Conservation (phyloP, 2,329 filamentous ascomycete species). For the Epichloe festucae region DNA sequence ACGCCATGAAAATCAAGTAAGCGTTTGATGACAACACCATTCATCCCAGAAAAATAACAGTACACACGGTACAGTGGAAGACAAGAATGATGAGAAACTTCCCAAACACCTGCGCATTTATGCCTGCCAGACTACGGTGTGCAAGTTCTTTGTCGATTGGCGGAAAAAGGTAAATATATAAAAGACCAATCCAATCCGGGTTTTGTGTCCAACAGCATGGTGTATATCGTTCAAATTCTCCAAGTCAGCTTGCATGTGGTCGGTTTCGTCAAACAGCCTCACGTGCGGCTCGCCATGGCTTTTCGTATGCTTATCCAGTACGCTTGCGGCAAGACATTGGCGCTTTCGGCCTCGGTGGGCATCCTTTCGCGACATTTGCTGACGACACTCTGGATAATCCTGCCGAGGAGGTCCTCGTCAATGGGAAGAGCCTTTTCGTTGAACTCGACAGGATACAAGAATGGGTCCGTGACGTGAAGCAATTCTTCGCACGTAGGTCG, state of each 20-base stretch:
- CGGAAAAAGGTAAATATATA: neutral
- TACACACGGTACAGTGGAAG: constrained; percentile 12
- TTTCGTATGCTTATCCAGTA: constrained; percentile 49
- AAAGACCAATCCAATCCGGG: neutral
- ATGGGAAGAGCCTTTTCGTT: constrained; percentile 43
- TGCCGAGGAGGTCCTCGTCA: constrained; percentile 46
- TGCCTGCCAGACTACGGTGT: neutral
- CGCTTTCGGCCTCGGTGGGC: constrained; percentile 44
- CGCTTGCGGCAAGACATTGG: constrained; percentile 44
- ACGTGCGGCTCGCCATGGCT: constrained; percentile 25
- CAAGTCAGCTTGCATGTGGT: neutral
- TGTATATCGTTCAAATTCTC: neutral
- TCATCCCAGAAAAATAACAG: neutral
- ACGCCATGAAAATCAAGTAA: neutral
- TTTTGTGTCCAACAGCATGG: neutral
- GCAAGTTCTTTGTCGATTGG: neutral
- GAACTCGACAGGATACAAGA: constrained; percentile 49
- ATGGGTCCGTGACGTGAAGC: constrained; percentile 44
- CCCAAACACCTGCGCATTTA: neutral
- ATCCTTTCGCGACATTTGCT: constrained; percentile 43
- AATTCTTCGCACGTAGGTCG: constrained; percentile 53
- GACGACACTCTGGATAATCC: constrained; percentile 51
- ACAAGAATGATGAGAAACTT: constrained; percentile 10
- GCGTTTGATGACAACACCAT: neutral
- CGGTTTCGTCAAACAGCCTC: constrained; percentile 1